Evolutionary conservation across 1,284 basidiomycete species (phyloP).

Genomic region (Ganoderma boninense): DNA sequence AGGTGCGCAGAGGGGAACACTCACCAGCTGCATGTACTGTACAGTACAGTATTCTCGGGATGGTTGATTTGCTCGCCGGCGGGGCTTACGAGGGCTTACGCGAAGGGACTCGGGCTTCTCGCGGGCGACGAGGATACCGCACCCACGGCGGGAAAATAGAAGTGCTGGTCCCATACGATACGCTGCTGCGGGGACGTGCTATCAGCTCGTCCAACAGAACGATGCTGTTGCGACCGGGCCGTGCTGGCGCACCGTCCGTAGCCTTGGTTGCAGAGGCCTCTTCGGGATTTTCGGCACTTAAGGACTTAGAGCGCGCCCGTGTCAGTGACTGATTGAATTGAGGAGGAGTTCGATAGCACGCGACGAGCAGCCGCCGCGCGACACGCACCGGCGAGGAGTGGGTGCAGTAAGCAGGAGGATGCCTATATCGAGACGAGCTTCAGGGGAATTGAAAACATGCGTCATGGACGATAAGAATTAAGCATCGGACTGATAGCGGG

Average conservation of each 20-base stretch:
- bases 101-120: neutral
- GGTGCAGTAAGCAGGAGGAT: conserved; percentile 3
- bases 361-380: neutral
- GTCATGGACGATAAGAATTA: conserved; percentile 6
- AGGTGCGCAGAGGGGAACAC: neutral
- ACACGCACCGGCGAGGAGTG: neutral
- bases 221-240: neutral
- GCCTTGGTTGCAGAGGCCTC: neutral
- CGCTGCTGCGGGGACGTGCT: neutral
- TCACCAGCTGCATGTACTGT: neutral
- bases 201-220: neutral
- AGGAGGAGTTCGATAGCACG: neutral
- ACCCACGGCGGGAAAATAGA: neutral
- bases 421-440: neutral
- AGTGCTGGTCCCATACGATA: neutral
- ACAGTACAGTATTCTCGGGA: too few relatives aligned
- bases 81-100: too few relatives aligned
- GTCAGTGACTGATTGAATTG: neutral
- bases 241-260: neutral
- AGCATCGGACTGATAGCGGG: neutral
- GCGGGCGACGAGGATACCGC: neutral
- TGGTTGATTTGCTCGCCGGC: neutral
- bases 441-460: neutral
- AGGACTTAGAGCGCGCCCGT: neutral
- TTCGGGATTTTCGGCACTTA: conserved; percentile 1